Percentiles rank a stretch among this genome's conserved stretches.
phyloP scores from a whole-genome alignment of 1,284 basidiomycete species.

The Puccinia horiana region DNA sequence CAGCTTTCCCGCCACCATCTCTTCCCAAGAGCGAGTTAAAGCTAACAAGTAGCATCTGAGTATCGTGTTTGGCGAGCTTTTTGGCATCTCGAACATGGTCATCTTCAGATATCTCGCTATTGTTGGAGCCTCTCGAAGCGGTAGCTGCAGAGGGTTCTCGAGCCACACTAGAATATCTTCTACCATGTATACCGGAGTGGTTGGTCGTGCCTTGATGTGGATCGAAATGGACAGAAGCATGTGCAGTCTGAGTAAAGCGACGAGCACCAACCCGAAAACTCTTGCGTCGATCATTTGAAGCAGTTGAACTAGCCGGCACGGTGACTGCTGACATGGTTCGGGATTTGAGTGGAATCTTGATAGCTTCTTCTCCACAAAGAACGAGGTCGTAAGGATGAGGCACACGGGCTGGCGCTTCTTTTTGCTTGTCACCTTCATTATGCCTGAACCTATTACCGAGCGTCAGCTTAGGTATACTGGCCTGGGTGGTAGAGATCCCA shows the following conservation, averaged over 20 bases:
- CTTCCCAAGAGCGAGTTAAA: constrained; percentile 41
- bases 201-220: not conserved
- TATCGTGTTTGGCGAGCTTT: constrained; percentile 23
- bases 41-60: constrained; percentile 34
- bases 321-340: constrained; percentile 18
- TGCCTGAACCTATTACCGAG: constrained; percentile 6
- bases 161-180: constrained; percentile 36
- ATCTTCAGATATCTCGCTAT: constrained; percentile 20
- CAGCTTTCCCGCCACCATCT: constrained; percentile 46
- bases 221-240: constrained; percentile 8
- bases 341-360: not conserved
- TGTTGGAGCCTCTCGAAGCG: not conserved
- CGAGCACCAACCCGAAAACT: constrained; percentile 39
- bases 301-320: not conserved
- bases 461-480: constrained; percentile 44
- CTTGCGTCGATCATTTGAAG: constrained; percentile 24
- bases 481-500: constrained; percentile 24
- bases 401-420: not conserved
- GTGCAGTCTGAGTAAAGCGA: constrained; percentile 34
- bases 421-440: not conserved
- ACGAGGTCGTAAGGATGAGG: constrained; percentile 46
- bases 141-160: constrained; percentile 41
- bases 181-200: constrained; percentile 32
- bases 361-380: constrained; percentile 34
- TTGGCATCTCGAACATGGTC: constrained; percentile 9